phyloP scores from a whole-genome alignment of 1,284 basidiomycete genomes.

The Pterula multifida region DNA sequence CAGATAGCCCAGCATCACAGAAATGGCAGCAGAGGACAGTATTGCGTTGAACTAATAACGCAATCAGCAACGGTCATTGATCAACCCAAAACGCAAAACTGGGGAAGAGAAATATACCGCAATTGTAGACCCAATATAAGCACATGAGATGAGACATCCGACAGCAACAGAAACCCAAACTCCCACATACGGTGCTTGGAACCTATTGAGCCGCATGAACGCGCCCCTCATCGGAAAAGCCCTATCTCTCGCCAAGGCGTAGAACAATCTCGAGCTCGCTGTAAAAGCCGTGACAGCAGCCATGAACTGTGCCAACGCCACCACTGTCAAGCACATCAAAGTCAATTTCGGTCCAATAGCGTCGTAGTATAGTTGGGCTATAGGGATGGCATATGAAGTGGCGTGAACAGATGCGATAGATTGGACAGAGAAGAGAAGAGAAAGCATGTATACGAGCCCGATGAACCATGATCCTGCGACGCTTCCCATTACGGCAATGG shows the following conservation, averaged over 20 bases:
- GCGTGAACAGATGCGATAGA: conserved; percentile 35
- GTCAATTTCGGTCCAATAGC: conserved; percentile 37
- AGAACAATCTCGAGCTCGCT: conserved; percentile 43
- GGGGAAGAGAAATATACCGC: conserved; percentile 25
- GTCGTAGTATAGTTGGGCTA: conserved; percentile 46
- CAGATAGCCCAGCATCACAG: conserved; percentile 48
- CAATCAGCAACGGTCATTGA: background rate
- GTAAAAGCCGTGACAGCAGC: conserved; percentile 50
- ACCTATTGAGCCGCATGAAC: conserved; percentile 40
- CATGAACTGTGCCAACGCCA: conserved; percentile 40
- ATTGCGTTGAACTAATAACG: conserved; percentile 40
- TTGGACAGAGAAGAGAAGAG: conserved; percentile 46
- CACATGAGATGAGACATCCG: conserved; percentile 44
- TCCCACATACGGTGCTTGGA: conserved; percentile 42
- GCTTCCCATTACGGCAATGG: conserved; percentile 41
- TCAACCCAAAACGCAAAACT: background rate
- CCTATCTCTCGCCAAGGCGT: conserved; percentile 43
- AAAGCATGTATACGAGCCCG: conserved; percentile 46
- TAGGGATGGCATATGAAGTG: conserved; percentile 42
- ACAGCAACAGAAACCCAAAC: conserved; percentile 43
- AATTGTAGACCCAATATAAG: conserved; percentile 44
- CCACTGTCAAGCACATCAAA: conserved; percentile 38
- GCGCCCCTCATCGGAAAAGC: conserved; percentile 32
- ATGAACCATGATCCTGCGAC: conserved; percentile 52
- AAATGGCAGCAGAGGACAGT: conserved; percentile 41